phyloP scores from a whole-genome alignment of 345 rosid genomes.

The Eucalyptus rudis region DNA sequence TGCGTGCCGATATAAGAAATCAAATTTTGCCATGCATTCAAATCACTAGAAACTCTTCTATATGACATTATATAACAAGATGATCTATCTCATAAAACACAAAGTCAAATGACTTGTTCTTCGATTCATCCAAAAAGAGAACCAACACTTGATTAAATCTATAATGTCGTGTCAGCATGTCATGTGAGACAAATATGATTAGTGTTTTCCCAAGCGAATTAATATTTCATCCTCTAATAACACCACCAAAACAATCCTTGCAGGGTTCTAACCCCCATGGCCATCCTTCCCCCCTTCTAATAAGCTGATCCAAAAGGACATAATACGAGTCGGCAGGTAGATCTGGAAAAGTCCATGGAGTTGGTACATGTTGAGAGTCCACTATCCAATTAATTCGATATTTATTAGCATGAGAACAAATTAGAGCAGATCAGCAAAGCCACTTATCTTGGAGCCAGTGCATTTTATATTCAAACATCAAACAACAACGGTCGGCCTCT shows the following conservation, averaged over 20 bases:
- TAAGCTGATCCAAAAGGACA: neutral
- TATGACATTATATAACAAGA: neutral
- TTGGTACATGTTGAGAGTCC: neutral
- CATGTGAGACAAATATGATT: neutral
- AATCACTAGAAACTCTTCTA: neutral
- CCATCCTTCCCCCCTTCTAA: neutral
- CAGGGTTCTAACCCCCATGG: neutral
- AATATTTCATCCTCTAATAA: neutral
- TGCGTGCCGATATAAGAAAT: neutral
- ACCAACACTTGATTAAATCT: neutral
- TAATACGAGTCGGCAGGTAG: neutral
- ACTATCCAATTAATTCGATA: neutral
- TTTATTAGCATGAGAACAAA: neutral
- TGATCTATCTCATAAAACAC: neutral
- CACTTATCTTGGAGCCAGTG: neutral
- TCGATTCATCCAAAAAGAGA: neutral
- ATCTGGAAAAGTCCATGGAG: neutral
- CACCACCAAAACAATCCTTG: neutral
- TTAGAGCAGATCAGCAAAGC: neutral
- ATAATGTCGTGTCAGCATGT: neutral
- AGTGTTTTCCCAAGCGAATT: neutral
- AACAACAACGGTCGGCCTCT: neutral
- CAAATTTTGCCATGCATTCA: neutral
- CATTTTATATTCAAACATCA: neutral
- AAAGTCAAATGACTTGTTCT: neutral